A percentile compares a stretch with the other conserved stretches of the same genome.
Evolutionary conservation across 2,329 filamentous ascomycete species (phyloP).

Genomic region (Trichophyton schoenleinii): DNA sequence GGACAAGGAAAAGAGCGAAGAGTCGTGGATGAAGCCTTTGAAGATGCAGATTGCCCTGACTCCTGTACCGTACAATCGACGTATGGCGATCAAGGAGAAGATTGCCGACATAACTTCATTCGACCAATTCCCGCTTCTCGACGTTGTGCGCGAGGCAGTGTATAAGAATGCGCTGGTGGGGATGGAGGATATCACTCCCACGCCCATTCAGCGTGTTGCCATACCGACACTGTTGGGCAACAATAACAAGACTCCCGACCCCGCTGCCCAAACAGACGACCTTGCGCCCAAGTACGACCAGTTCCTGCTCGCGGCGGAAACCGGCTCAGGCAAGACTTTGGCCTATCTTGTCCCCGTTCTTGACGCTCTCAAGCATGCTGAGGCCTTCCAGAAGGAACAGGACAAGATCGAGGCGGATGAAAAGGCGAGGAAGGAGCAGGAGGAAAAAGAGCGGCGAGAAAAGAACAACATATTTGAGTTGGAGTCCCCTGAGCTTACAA

Average conservation of each 20-base stretch:
- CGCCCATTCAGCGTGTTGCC: conserved; percentile 76
- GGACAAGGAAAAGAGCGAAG: conserved; percentile 34
- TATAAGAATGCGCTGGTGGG: conserved; percentile 60
- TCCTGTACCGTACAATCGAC: conserved; percentile 61
- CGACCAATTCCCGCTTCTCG: conserved; percentile 64
- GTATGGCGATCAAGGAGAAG: conserved; percentile 48
- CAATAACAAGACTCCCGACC: conserved; percentile 16
- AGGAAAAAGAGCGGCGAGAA: conserved; percentile 51
- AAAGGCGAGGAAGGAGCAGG: conserved; percentile 38
- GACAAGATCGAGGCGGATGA: conserved; percentile 41
- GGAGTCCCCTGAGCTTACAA: conserved; percentile 46
- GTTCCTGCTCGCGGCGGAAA: conserved; percentile 86
- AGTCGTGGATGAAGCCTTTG: conserved; percentile 59
- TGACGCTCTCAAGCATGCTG: conserved; percentile 69
- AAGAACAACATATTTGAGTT: conserved; percentile 48
- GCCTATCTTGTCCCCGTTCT: conserved; percentile 79
- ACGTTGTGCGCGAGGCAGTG: conserved; percentile 58
- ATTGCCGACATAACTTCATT: conserved; percentile 62
- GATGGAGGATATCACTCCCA: conserved; percentile 64
- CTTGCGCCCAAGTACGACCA: conserved; percentile 42
- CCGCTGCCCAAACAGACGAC: conserved; percentile 17
- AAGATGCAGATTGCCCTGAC: conserved; percentile 83
- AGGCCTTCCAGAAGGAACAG: conserved; percentile 51
- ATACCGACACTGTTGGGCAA: conserved; percentile 61
- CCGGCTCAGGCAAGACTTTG: conserved; percentile 90